phyloP scores from a whole-genome alignment of 176 grass and related monocot species.

The Melocanna baccifera region DNA sequence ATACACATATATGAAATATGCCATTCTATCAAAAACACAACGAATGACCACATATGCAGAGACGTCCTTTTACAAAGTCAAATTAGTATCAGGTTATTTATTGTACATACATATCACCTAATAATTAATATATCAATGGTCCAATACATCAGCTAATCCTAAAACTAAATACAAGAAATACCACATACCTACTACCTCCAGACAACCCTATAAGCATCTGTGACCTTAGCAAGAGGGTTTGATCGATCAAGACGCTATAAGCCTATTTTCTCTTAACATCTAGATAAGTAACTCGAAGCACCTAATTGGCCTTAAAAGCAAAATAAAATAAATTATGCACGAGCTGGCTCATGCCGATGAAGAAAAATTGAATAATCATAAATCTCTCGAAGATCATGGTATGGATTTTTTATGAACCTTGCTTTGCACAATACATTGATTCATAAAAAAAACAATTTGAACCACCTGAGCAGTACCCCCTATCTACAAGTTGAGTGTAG shows the following conservation, averaged over 20 bases:
- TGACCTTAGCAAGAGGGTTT: not conserved
- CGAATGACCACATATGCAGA: not conserved
- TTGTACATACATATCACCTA: not conserved
- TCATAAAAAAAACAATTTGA: not conserved
- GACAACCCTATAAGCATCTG: not conserved
- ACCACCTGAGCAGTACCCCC: not conserved
- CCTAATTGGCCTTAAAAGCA: not conserved
- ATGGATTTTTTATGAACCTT: not conserved
- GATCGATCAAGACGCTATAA: slow-evolving; percentile 3
- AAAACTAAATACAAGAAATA: slow-evolving; percentile 13
- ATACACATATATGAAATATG: not conserved
- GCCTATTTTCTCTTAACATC: not conserved
- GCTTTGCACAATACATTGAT: not conserved
- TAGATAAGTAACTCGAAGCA: not conserved
- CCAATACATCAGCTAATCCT: not conserved
- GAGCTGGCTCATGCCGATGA: not conserved
- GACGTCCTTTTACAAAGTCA: not conserved
- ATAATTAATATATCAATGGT: not conserved
- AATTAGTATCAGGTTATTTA: not conserved
- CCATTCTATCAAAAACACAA: not conserved
- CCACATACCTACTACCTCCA: not conserved
- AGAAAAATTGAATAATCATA: not conserved
- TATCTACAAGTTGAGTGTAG: not conserved
- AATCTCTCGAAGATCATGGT: not conserved
- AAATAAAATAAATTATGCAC: not conserved